These are phyloP conservation scores for Sideroxylon spinosum DNA, from an alignment of 179 eudicot genomes.

Conservation along the genomic window DNA sequence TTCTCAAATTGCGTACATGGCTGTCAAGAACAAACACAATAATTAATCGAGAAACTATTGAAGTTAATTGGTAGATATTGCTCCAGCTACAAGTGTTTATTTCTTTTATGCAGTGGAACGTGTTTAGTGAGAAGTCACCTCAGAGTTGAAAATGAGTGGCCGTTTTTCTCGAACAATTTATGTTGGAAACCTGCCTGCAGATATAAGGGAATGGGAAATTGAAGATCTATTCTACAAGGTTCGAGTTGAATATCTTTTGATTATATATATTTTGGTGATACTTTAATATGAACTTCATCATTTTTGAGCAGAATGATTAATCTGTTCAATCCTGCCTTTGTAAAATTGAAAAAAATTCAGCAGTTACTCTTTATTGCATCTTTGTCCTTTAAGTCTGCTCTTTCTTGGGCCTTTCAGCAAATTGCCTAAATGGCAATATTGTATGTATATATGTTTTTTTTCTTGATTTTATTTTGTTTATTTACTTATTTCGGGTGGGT, in stretches of 20 bases:
- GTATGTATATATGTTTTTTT: too few relatives aligned
- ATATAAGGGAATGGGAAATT: slow-evolving; percentile 77
- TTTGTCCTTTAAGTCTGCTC: too few relatives aligned
- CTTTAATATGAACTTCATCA: background rate
- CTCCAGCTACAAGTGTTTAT: slow-evolving; percentile 9
- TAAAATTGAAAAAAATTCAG: too few relatives aligned
- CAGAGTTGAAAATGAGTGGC: slow-evolving; percentile 58
- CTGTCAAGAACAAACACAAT: slow-evolving; percentile 14
- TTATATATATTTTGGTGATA: background rate
- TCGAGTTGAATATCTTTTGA: slow-evolving; percentile 15
- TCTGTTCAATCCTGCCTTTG: too few relatives aligned
- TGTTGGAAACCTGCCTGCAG: slow-evolving; percentile 92
- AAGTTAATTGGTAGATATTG: slow-evolving; percentile 14
- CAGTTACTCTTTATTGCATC: too few relatives aligned
- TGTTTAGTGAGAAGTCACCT: slow-evolving; percentile 13
- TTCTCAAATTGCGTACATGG: slow-evolving; percentile 34
- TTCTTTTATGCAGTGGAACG: slow-evolving; percentile 40
- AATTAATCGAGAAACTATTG: background rate
- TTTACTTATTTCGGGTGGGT: too few relatives aligned
- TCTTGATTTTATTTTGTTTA: too few relatives aligned
- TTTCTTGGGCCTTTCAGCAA: too few relatives aligned
- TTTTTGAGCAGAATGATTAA: background rate
- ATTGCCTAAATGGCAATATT: too few relatives aligned
- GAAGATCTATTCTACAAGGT: slow-evolving; percentile 98
- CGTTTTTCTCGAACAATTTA: slow-evolving; percentile 91